Base-by-base conservation (phyloP, 2,329 filamentous ascomycete species). In the Amauroascus verrucosus region DNA sequence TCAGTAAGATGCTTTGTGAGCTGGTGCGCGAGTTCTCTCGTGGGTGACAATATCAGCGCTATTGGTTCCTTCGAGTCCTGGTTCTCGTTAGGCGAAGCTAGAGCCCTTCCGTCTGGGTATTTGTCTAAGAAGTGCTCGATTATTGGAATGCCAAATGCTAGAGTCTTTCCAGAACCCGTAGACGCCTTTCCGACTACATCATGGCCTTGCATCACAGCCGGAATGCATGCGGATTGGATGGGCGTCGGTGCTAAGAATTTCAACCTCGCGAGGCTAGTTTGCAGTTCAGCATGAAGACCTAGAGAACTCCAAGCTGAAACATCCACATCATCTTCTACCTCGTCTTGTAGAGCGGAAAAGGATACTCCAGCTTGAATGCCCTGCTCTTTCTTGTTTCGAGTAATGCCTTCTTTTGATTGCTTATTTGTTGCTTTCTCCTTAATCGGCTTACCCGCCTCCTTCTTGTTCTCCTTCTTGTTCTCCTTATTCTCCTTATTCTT, bases 161-260 rank as follows among this genome's bases (percentile, higher is more conserved):
- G 74, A 0, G 93, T 98, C 72, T 98, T 98, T 61, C 93, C 93
- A 13, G 93, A 97, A 59, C 93, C 93, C 0, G 93, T 98, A 9
- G 91, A 85, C 1, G 93, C 93, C 72, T 98, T 98, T 40, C 93
- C 93, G 58, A 98, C 86, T 14, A 97, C 85, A 68, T 98, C 91
- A 65, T 87, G 86, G 0, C 91, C 91, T 5, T 81, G 80, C 18
- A 91, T 67, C 44, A 96, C 86, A 51, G 86, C 79, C 0, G 93
- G 90, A 61, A 98, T 95, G 0, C 87, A 77, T 32, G 81, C 77
- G 18, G 76, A 71, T 67, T 98, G 93, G 54, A 98, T 95, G 0
- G 79, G 71, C 0, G 90, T 96, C 0, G 93, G 93, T 55, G 81
- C 83, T 3, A 78, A 66, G 65, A 97, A 97, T 54, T 84, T 85